Evolutionary conservation across 2,329 filamentous ascomycete genomes (phyloP), one percentile per base, ranked within the genome.

Genomic region (Colletotrichum echinochloae): DNA sequence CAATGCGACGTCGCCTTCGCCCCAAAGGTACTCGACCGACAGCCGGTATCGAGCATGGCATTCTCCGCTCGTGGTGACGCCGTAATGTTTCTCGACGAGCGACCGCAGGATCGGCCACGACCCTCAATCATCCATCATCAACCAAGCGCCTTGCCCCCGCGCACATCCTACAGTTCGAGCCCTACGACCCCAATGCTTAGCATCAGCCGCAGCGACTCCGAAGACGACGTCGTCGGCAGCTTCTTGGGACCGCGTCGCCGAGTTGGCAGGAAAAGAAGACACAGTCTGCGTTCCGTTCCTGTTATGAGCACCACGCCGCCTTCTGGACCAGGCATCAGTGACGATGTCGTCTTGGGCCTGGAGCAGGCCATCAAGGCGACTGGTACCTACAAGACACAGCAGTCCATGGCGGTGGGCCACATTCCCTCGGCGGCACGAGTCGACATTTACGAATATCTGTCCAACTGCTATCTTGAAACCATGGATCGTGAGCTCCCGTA

Each of bases 1-100:
- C 90, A 92, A 75, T 90, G 88, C 72, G 90, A 92, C 76, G 83
- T 91, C 26, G 87, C 88, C 0, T 91, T 88, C 79, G 88, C 89
- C 0, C 88, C 87, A 3, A 88, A 88, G 74, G 85, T 88, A 20
- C 86, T 92, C 57, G 89, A 92, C 75, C 85, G 88, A 23, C 86
- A 89, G 62, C 84, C 89, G 1, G 85, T 90, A 4, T 91, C 89
- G 0, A 87, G 84, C 37, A 84, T 91, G 77, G 83, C 87, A 1
- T 90, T 91, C 70, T 90, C 89, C 0, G 81, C 89, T 0, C 80
- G 80, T 6, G 89, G 89, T 14, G 88, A 91, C 48, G 84, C 87
- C 0, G 79, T 90, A 41, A 88, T 90, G 84, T 85, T 91, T 35
- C 81, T 91, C 0, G 89, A 91, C 73, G 88, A 91, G 77, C 82